phyloP scores from a whole-genome alignment of 768 basidiomycete genomes.

The Amanita fuliginea region DNA sequence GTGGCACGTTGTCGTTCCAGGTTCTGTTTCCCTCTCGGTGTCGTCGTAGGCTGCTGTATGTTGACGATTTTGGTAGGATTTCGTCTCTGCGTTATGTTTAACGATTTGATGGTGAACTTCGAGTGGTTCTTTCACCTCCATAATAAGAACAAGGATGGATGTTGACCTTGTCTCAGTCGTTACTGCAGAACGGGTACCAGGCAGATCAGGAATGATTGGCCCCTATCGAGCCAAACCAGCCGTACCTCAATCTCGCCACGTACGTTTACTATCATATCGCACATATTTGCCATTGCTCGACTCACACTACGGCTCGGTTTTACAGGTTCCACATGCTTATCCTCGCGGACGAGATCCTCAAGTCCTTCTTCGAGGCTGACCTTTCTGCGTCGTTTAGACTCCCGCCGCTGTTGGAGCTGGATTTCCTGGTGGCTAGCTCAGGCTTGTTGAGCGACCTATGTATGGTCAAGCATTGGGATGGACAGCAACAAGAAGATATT shows the following conservation, averaged over 20 bases:
- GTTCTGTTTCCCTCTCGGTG: slow-evolving; percentile 15
- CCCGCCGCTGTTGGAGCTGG: slow-evolving; percentile 57
- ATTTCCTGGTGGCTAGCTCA: slow-evolving; percentile 44
- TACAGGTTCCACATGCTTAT: slow-evolving; percentile 95
- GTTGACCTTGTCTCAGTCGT: slow-evolving; percentile 85
- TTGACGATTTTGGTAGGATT: slow-evolving; percentile 43
- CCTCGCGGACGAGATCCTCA: slow-evolving; percentile 89
- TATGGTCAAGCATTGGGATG: slow-evolving; percentile 85
- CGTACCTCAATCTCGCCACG: slow-evolving; percentile 89
- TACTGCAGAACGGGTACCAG: slow-evolving; percentile 73
- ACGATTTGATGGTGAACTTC: slow-evolving; percentile 96
- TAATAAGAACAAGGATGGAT: slow-evolving; percentile 95
- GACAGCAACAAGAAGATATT: slow-evolving; percentile 91
- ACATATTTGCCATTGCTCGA: too few species aligned
- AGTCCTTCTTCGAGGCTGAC: slow-evolving; percentile 94
- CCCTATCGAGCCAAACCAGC: slow-evolving; percentile 63
- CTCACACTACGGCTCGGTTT: too few species aligned
- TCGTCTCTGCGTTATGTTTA: slow-evolving; percentile 87
- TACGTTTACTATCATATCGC: slow-evolving; percentile 24
- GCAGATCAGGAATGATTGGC: slow-evolving; percentile 30
- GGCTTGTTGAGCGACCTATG: slow-evolving; percentile 69
- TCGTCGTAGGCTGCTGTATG: not conserved
- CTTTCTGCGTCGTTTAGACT: slow-evolving; percentile 81
- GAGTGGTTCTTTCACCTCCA: slow-evolving; percentile 98
- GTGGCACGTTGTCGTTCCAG: slow-evolving; percentile 85